A percentile compares a stretch with the other conserved stretches of the same genome.
Evolutionary conservation across 331 rosid genomes (phyloP).

Genomic region (Acacia pycnantha): DNA sequence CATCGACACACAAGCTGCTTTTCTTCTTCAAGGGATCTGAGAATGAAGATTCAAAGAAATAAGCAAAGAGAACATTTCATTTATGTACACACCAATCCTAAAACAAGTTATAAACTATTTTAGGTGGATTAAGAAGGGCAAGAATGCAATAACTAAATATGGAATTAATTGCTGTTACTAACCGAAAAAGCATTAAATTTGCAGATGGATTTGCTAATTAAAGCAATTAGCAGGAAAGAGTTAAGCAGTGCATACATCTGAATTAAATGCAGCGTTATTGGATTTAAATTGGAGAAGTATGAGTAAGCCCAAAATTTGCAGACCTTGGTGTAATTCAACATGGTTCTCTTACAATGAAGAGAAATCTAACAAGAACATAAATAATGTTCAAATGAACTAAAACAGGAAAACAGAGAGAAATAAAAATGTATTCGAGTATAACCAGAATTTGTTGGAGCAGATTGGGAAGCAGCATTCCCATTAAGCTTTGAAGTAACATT

Average conservation of each 20-base stretch:
- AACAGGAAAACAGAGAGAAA: neutral
- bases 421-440: conserved; percentile 2
- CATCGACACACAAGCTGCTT: neutral
- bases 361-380: neutral
- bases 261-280: neutral
- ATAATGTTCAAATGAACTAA: neutral
- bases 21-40: neutral
- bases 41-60: neutral
- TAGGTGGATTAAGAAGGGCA: neutral
- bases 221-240: conserved; percentile 8
- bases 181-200: neutral
- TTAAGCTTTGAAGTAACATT: conserved; percentile 26
- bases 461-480: conserved; percentile 34
- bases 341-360: neutral
- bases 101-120: neutral
- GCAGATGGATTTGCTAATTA: neutral
- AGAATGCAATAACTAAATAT: neutral
- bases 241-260: neutral
- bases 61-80: neutral
- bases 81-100: neutral
- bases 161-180: too few relatives aligned
- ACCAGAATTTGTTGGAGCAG: conserved; percentile 56
- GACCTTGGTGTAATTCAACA: neutral
- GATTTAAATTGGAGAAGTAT: neutral
- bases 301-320: neutral